Evolutionary conservation across 306 rosid species (phyloP), one percentile per base, ranked within the genome.

Genomic region (Trifolium dubium): DNA sequence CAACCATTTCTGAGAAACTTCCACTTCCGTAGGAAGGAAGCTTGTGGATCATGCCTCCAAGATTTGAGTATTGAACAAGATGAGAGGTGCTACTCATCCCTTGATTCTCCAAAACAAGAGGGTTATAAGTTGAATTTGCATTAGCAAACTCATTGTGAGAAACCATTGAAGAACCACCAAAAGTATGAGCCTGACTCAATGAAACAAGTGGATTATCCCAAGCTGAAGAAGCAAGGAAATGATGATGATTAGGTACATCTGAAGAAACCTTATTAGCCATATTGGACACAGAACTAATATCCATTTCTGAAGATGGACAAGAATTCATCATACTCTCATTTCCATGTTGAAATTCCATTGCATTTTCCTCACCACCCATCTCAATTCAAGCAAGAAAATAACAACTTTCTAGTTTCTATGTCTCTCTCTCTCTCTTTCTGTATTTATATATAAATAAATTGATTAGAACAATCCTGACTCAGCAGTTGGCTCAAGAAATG

Each of bases 121-220:
- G 82, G 83, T 28, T 56, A 56, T 87, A 86, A 76, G 87, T 72
- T 10, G 92, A 82, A 63, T 83, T 77, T 5, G 79, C 53, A 73
- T 79, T 87, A 72, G 82, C 58, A 83, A 84, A 82, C 17, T 90
- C 97, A 50, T 78, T 53, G 15, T 85, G 92, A 72, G 97, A 81
- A 83, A 84, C 85, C 85, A 86, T 78, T 35, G 95, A 81, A 69
- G 96, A 88, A 49, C 88, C 85, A 69, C 91, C 96, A 81, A 89
- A 88, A 83, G 82, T 83, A 68, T 88, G 94, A 83, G 80, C 84
- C 49, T 88, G 96, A 71, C 84, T 82, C 82, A 90, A 80, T 8
- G 96, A 86, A 83, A 84, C 88, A 77, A 92, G 84, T 49, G 98
- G 95, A 86, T 60, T 60, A 31, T 95, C 98, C 99, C 99, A 95